A percentile compares a stretch with the other conserved stretches of the same genome.
These are phyloP conservation scores for Russula lepida DNA, from an alignment of 768 basidiomycete species.

Conservation along the genomic window DNA sequence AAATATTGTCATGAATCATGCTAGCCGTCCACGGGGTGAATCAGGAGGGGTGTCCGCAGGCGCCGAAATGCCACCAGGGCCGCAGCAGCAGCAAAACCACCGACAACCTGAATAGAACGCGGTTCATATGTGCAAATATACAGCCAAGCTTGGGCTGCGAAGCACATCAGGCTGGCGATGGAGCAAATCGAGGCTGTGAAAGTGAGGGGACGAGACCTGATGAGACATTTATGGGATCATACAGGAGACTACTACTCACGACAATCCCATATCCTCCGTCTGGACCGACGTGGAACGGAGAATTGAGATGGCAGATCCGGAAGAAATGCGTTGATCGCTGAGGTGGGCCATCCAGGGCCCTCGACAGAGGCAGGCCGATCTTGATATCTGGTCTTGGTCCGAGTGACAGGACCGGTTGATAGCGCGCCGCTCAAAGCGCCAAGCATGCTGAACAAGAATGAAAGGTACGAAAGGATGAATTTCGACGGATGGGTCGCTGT, in stretches of 20 bases:
- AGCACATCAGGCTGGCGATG: neutral
- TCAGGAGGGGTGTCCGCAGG: neutral
- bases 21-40: neutral
- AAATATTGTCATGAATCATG: neutral
- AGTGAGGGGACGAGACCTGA: neutral
- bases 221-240: neutral
- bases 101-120: neutral
- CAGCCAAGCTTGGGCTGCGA: constrained; percentile 4
- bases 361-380: neutral
- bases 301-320: neutral
- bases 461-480: neutral
- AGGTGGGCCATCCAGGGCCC: neutral
- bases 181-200: neutral
- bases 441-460: constrained; percentile 13
- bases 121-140: neutral
- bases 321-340: neutral
- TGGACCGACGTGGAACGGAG: neutral
- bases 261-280: neutral
- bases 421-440: neutral
- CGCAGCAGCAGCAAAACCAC: neutral
- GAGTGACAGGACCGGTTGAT: too few species aligned
- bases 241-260: neutral
- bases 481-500: neutral
- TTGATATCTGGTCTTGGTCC: neutral
- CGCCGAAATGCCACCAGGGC: neutral